A percentile compares a stretch with the other conserved stretches of the same genome.
These are phyloP conservation scores for Fusarium chaquense DNA, from an alignment of 2,329 filamentous ascomycete species.

Conservation along the genomic window DNA sequence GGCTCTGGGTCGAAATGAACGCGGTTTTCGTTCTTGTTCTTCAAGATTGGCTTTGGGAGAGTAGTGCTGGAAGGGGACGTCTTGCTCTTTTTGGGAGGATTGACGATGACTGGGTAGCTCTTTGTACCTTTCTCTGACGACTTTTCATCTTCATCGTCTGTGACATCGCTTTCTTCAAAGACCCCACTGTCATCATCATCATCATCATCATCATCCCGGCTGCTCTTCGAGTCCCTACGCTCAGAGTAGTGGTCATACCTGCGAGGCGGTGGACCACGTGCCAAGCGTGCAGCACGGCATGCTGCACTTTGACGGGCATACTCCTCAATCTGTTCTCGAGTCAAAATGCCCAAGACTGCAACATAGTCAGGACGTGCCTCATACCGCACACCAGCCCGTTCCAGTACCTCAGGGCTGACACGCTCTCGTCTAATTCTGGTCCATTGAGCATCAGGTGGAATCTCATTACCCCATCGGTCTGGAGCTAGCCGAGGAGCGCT, in stretches of 20 bases:
- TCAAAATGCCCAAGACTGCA: constrained; percentile 69
- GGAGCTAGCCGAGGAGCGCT: constrained; percentile 61
- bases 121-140: constrained; percentile 49
- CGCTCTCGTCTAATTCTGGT: constrained; percentile 67
- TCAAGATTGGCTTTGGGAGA: constrained; percentile 69
- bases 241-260: constrained; percentile 28
- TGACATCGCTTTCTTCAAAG: constrained; percentile 50
- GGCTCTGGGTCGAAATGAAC: constrained; percentile 66
- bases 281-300: constrained; percentile 57
- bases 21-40: constrained; percentile 70
- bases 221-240: constrained; percentile 52
- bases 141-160: constrained; percentile 53
- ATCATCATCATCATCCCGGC: constrained; percentile 50
- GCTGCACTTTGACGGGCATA: constrained; percentile 64
- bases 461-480: constrained; percentile 68
- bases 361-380: constrained; percentile 72
- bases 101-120: constrained; percentile 55
- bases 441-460: constrained; percentile 69
- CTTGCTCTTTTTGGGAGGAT: constrained; percentile 51
- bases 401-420: constrained; percentile 69
- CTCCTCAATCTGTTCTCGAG: constrained; percentile 63
- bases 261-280: constrained; percentile 17
- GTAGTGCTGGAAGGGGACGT: constrained; percentile 53
- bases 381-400: constrained; percentile 67
- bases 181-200: constrained; percentile 50